A percentile compares a stretch with the other conserved stretches of the same genome.
phyloP scores from a whole-genome alignment of 805 yeast genomes.

The Yarrowia sp. region DNA sequence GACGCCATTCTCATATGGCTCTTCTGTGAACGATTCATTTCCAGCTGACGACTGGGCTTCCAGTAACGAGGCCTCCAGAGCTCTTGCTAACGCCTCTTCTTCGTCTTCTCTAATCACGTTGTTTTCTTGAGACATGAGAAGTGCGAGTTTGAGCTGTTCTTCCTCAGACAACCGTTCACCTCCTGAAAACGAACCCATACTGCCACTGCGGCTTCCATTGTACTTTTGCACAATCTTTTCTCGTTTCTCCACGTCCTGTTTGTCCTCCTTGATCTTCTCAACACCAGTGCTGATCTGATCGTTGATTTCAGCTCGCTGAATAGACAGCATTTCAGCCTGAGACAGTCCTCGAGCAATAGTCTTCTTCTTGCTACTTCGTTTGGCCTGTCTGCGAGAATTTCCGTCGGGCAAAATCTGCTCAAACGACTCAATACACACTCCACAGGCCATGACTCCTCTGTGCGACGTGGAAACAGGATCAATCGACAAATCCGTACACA shows the following conservation, averaged over 20 bases:
- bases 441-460: conserved; percentile 38
- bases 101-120: conserved; percentile 26
- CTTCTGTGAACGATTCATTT: conserved; percentile 10
- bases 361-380: conserved; percentile 25
- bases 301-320: conserved; percentile 34
- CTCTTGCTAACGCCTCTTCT: conserved; percentile 23
- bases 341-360: conserved; percentile 24
- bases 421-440: conserved; percentile 33
- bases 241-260: conserved; percentile 26
- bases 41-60: not conserved
- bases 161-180: conserved; percentile 22
- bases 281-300: conserved; percentile 30
- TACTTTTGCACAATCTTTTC: conserved; percentile 33
- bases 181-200: conserved; percentile 28
- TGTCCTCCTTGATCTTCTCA: conserved; percentile 30
- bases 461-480: conserved; percentile 26
- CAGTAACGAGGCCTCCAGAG: conserved; percentile 14
- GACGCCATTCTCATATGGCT: conserved; percentile 9
- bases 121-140: conserved; percentile 33
- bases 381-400: conserved; percentile 26
- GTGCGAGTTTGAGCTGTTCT: conserved; percentile 28
- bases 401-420: conserved; percentile 32
- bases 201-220: conserved; percentile 22
- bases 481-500: conserved; percentile 21
- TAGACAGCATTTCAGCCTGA: conserved; percentile 22